Conservation (phyloP, 2,329 filamentous ascomycete species). For the Tolypocladium guangdongense region DNA sequence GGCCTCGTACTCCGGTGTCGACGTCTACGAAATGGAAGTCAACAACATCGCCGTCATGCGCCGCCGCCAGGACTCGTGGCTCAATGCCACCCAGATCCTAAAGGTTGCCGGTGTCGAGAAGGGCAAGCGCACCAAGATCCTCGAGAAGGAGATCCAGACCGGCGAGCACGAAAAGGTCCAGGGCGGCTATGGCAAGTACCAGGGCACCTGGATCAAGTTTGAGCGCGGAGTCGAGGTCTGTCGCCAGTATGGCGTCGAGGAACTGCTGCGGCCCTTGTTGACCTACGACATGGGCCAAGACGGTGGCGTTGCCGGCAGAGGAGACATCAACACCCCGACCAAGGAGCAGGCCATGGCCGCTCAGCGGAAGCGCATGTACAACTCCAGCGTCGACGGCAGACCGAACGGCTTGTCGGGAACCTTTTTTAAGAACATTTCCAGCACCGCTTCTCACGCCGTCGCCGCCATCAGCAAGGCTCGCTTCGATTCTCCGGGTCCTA, state of each 20-base stretch:
- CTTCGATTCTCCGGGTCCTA: slow-evolving; percentile 74
- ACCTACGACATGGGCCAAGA: slow-evolving; percentile 75
- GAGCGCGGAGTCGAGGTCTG: slow-evolving; percentile 88
- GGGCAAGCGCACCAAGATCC: slow-evolving; percentile 91
- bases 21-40: slow-evolving; percentile 98
- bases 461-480: slow-evolving; percentile 94
- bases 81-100: slow-evolving; percentile 96
- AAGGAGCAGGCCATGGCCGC: slow-evolving; percentile 99
- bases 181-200: slow-evolving; percentile 96
- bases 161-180: slow-evolving; percentile 98
- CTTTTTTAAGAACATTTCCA: slow-evolving; percentile 95
- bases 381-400: slow-evolving; percentile 52
- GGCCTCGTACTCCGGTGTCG: slow-evolving; percentile 89
- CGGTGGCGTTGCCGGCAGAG: slow-evolving; percentile 58
- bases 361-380: slow-evolving; percentile 86
- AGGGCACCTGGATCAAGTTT: slow-evolving; percentile 97
- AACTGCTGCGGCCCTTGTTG: slow-evolving; percentile 60
- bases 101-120: slow-evolving; percentile 97
- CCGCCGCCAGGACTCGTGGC: slow-evolving; percentile 84
- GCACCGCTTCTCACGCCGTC: slow-evolving; percentile 83
- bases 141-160: slow-evolving; percentile 94
- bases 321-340: slow-evolving; percentile 82
- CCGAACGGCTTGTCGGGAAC: slow-evolving; percentile 63
- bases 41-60: slow-evolving; percentile 93
- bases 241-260: slow-evolving; percentile 66